Evolutionary conservation across 2,329 filamentous ascomycete species (phyloP).

Genomic region (Penicillium sclerotiorum): DNA sequence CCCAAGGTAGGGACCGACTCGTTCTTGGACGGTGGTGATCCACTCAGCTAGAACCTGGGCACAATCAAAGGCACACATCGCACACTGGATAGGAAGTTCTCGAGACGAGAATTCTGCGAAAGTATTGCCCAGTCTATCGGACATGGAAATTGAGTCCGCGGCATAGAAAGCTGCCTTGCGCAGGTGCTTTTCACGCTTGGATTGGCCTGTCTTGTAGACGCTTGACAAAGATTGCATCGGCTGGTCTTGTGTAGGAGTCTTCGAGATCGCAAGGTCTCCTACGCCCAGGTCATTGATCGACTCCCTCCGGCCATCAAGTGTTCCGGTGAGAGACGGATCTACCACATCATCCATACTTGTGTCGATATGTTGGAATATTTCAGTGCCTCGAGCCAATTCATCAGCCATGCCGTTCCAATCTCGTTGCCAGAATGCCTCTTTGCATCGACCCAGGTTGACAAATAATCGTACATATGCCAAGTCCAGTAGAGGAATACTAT

Average conservation of each 20-base stretch:
- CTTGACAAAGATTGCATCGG: conserved; percentile 31
- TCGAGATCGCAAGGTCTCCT: conserved; percentile 39
- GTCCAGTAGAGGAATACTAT: conserved; percentile 87
- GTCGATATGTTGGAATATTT: conserved; percentile 73
- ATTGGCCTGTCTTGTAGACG: conserved; percentile 44
- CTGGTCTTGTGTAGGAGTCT: conserved; percentile 39
- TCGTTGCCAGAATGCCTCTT: conserved; percentile 90
- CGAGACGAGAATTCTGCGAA: conserved; percentile 82
- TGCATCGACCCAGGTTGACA: conserved; percentile 87
- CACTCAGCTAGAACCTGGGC: conserved; percentile 93
- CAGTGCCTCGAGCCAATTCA: conserved; percentile 76
- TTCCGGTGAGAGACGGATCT: conserved; percentile 31
- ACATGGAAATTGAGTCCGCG: conserved; percentile 85
- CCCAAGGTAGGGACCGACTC: conserved; percentile 86
- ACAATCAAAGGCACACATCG: conserved; percentile 91
- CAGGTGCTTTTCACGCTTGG: conserved; percentile 81
- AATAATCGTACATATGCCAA: conserved; percentile 90
- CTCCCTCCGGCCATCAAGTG: conserved; percentile 32
- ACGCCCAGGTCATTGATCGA: conserved; percentile 41
- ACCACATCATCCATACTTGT: conserved; percentile 31
- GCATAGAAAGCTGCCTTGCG: conserved; percentile 96
- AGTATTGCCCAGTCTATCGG: conserved; percentile 80
- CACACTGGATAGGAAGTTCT: conserved; percentile 85
- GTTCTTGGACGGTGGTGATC: conserved; percentile 89
- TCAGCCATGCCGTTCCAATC: conserved; percentile 92